Conservation (phyloP, 2,329 filamentous ascomycete species). For the Lachnellula arida region DNA sequence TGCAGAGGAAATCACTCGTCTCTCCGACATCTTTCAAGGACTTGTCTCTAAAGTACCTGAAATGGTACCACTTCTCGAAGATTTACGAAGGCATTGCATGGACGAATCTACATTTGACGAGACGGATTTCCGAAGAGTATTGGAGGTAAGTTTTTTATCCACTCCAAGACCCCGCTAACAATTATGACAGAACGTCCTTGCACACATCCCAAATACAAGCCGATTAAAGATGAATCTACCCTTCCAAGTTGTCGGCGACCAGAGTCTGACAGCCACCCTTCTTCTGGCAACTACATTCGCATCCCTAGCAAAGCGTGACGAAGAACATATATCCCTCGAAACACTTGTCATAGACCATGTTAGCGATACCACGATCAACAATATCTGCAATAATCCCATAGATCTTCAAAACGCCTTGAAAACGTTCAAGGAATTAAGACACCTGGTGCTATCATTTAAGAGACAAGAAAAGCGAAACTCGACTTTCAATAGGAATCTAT, state of each 20-base stretch:
- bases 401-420: constrained; percentile 46
- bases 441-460: constrained; percentile 44
- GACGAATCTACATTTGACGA: constrained; percentile 46
- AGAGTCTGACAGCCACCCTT: constrained; percentile 44
- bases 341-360: constrained; percentile 48
- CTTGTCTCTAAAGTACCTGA: constrained; percentile 36
- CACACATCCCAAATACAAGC: constrained; percentile 41
- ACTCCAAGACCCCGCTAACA: not conserved
- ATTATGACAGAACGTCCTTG: constrained; percentile 34
- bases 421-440: constrained; percentile 38
- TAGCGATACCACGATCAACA: constrained; percentile 43
- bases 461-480: constrained; percentile 38
- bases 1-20: constrained; percentile 45
- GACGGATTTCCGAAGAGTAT: constrained; percentile 39
- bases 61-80: constrained; percentile 42
- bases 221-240: constrained; percentile 48
- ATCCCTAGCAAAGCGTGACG: constrained; percentile 41
- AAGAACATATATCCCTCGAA: constrained; percentile 40
- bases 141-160: constrained; percentile 30
- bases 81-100: constrained; percentile 45
- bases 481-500: constrained; percentile 43
- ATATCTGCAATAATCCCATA: constrained; percentile 47
- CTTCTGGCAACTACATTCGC: constrained; percentile 50
- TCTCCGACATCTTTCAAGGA: constrained; percentile 42
- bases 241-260: constrained; percentile 44